Conservation (phyloP, 2,329 filamentous ascomycete genomes). For the Pseudogymnoascus sp. region DNA sequence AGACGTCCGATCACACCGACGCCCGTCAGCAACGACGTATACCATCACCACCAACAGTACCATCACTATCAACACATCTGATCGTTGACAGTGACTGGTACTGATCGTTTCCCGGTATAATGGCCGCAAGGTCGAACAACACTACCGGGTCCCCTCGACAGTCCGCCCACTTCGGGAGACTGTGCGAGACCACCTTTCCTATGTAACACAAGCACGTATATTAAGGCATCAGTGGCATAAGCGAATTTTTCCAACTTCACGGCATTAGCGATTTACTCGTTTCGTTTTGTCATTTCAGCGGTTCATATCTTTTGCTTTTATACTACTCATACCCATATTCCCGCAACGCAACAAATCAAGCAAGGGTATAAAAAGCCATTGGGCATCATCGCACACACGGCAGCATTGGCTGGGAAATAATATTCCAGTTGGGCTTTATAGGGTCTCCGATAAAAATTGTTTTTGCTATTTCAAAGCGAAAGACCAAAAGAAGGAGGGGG, state of each 20-base stretch:
- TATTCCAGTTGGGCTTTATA: not conserved
- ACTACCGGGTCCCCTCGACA: constrained; percentile 4
- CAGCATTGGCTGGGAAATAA: not conserved
- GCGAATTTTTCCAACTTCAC: constrained; percentile 29
- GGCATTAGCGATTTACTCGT: constrained; percentile 41
- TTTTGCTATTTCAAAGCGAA: not conserved
- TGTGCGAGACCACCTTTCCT: constrained; percentile 16
- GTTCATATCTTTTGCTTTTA: constrained; percentile 11
- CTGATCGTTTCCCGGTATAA: constrained; percentile 3
- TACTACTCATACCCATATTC: constrained; percentile 1
- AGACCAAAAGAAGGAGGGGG: not conserved
- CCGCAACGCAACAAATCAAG: not conserved
- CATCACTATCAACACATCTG: constrained; percentile 38
- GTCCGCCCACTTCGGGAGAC: constrained; percentile 10
- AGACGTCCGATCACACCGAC: constrained; percentile 59
- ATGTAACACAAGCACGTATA: constrained; percentile 26
- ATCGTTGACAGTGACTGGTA: constrained; percentile 18
- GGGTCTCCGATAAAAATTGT: constrained; percentile 4
- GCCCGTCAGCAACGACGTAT: constrained; percentile 41
- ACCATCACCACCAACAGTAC: constrained; percentile 37
- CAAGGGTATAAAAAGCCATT: not conserved
- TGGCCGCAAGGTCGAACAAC: not conserved
- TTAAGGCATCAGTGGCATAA: constrained; percentile 12
- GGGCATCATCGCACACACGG: constrained; percentile 1
- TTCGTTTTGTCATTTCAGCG: constrained; percentile 26